Evolutionary conservation across 2,329 filamentous ascomycete species (phyloP), one percentile per base, ranked within the genome.

Genomic region (Xylariaceae sp.): DNA sequence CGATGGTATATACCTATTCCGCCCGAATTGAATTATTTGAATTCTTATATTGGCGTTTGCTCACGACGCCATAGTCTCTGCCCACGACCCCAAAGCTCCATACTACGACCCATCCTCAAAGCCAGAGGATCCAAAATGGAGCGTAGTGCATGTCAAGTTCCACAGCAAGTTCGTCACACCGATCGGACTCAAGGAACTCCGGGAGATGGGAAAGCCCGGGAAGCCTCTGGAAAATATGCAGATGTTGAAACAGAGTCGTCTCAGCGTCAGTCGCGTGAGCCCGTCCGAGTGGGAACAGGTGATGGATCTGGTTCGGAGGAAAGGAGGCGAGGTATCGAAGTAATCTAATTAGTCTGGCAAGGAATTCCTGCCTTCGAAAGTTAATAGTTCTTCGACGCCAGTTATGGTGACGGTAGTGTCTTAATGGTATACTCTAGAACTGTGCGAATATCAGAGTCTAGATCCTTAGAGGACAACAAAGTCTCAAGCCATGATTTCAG

Each of bases 121-220:
- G 60, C 76, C 80, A 50, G 76, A 81, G 1, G 81, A 85, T 47
- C 87, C 87, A 0, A 89, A 85, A 64, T 99, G 94, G 94, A 89
- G 85, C 49, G 81, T 94, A 16, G 94, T 97, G 1, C 88, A 95
- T 57, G 92, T 97, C 45, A 80, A 86, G 64, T 96, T 95, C 68
- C 84, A 87, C 53, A 85, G 84, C 68, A 96, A 96, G 71, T 91
- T 97, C 63, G 76, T 77, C 1, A 77, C 83, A 13, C 80, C 84
- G 0, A 80, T 97, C 53, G 79, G 80, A 5, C 78, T 96, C 48
- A 80, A 82, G 57, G 84, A 89, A 61, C 78, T 96, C 42, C 86
- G 88, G 50, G 79, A 80, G 34, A 76, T 86, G 64, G 82, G 81
- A 5, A 75, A 77, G 39, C 67, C 70, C 0, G 79, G 78, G 0